Conservation (phyloP, 2,329 filamentous ascomycete genomes). For the Trichoderma citrinoviride region DNA sequence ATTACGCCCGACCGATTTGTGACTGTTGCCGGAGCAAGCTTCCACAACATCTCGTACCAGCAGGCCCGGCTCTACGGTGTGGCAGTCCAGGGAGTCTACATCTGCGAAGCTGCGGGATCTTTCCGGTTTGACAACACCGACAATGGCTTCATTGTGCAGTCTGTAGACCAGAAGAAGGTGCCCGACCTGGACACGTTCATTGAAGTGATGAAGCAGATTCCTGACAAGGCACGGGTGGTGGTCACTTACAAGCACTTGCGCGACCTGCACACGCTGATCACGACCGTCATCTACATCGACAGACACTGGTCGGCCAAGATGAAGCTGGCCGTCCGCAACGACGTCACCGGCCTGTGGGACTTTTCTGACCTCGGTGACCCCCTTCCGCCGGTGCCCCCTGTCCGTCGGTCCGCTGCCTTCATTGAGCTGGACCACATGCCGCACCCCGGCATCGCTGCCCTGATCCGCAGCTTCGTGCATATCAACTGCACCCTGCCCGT, state of each 20-base stretch:
- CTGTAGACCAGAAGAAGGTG: constrained; percentile 87
- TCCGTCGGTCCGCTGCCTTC: constrained; percentile 79
- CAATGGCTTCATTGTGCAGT: constrained; percentile 90
- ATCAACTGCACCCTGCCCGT: constrained; percentile 91
- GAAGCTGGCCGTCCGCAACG: constrained; percentile 87
- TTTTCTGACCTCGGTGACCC: constrained; percentile 82
- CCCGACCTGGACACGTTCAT: constrained; percentile 86
- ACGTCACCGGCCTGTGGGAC: constrained; percentile 88
- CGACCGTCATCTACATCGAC: constrained; percentile 87
- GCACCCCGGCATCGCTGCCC: constrained; percentile 84
- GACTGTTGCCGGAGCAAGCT: constrained; percentile 87
- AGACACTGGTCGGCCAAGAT: constrained; percentile 96
- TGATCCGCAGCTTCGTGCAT: constrained; percentile 92
- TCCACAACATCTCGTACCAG: constrained; percentile 96
- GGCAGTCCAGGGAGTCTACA: constrained; percentile 85
- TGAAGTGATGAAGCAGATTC: constrained; percentile 83
- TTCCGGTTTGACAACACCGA: constrained; percentile 91
- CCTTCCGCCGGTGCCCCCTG: constrained; percentile 68
- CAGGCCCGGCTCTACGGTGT: constrained; percentile 96
- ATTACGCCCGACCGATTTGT: constrained; percentile 97
- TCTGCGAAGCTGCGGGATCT: constrained; percentile 91
- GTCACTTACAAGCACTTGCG: constrained; percentile 94
- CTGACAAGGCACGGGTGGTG: constrained; percentile 78
- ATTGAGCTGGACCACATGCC: constrained; percentile 87
- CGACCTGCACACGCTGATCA: constrained; percentile 92